Percentiles rank a stretch among this genome's conserved stretches.
These are phyloP conservation scores for Penicillium psychrofluorescens DNA, from an alignment of 495 filamentous ascomycete genomes.

Conservation along the genomic window DNA sequence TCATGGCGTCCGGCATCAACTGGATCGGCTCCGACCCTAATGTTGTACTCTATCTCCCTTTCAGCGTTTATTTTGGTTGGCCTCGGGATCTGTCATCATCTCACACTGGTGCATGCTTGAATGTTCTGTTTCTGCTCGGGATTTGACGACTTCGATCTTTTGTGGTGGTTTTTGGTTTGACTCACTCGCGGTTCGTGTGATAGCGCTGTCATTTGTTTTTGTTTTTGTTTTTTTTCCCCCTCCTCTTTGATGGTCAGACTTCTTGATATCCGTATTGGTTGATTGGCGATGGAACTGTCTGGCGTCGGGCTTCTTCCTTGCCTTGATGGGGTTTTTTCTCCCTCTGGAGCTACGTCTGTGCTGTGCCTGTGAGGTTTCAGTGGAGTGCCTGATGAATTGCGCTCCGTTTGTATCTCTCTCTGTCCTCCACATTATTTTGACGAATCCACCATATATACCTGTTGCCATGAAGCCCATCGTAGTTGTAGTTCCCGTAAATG, in stretches of 20 bases:
- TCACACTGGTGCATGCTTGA: slow-evolving; percentile 8
- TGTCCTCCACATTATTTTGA: slow-evolving; percentile 19
- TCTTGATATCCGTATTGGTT: slow-evolving; percentile 37
- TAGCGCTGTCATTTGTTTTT: slow-evolving; percentile 7
- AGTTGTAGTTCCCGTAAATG: not conserved
- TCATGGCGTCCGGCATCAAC: slow-evolving; percentile 5
- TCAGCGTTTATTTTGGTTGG: slow-evolving; percentile 25
- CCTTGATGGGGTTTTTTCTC: too few species aligned
- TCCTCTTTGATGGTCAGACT: slow-evolving; percentile 8
- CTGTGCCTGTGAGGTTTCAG: slow-evolving; percentile 13
- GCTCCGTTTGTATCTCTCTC: too few species aligned
- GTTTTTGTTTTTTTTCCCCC: too few species aligned
- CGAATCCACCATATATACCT: slow-evolving; percentile 19
- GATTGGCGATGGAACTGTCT: slow-evolving; percentile 24
- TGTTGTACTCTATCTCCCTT: slow-evolving; percentile 26
- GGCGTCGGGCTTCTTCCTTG: slow-evolving; percentile 25
- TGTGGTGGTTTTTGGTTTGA: slow-evolving; percentile 7
- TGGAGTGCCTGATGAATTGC: too few species aligned
- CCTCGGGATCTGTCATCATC: slow-evolving; percentile 12
- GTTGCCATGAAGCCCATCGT: not conserved
- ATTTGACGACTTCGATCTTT: slow-evolving; percentile 14
- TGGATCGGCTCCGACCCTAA: slow-evolving; percentile 18
- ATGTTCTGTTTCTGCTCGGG: slow-evolving; percentile 10
- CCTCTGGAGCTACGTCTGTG: slow-evolving; percentile 14
- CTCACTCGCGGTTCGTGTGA: slow-evolving; percentile 7